Evolutionary conservation across 2,329 filamentous ascomycete genomes (phyloP), one percentile per base, ranked within the genome.

Genomic region (Xylaria sp.): DNA sequence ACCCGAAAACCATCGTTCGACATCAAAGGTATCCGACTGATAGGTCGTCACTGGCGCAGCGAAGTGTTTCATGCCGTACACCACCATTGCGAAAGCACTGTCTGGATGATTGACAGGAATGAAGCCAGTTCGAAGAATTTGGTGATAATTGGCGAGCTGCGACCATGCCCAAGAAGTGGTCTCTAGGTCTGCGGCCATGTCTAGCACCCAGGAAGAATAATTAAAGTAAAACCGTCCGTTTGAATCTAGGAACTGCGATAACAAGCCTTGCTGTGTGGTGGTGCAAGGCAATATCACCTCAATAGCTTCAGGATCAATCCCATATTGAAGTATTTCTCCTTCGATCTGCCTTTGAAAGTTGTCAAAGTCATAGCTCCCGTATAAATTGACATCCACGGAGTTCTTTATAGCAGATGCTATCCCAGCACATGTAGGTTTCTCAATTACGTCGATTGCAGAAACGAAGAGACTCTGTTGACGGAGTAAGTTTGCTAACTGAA

Each of bases 101-200:
- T 87, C 81, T 0, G 81, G 72, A 70, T 91, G 85, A 27, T 90
- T 85, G 3, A 91, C 80, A 1, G 89, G 80, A 1, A 86, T 76
- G 72, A 97, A 95, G 0, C 92, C 92, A 6, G 90, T 92, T 25
- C 93, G 87, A 5, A 98, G 82, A 77, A 97, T 94, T 3, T 89
- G 85, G 73, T 94, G 89, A 0, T 78, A 80, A 2, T 77, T 67
- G 54, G 84, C 81, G 0, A 90, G 82, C 3, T 73, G 69, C 1
- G 71, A 66, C 92, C 92, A 96, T 1, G 92, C 90, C 3, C 76
- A 59, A 5, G 78, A 78, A 7, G 96, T 69, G 0, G 72, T 75
- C 0, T 74, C 56, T 0, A 81, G 59, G 5, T 82, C 77, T 0
- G 87, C 57, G 0, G 73, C 73, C 0, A 74, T 33, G 1, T 83